Conservation (phyloP, 2,329 filamentous ascomycete species). For the Colletotrichum sp. region DNA sequence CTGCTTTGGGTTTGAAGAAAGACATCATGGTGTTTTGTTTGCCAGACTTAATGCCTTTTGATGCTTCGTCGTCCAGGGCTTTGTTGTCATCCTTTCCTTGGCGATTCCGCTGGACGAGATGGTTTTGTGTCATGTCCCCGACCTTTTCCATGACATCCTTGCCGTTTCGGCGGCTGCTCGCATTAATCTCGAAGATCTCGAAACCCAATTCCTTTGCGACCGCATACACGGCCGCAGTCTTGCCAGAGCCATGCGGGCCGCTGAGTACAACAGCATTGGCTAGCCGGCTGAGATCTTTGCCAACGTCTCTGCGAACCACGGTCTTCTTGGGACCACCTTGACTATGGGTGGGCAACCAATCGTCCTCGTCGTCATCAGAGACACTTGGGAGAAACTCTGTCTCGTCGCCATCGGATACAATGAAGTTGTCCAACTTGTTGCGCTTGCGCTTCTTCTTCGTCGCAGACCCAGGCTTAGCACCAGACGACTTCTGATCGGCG, state of each 20-base stretch:
- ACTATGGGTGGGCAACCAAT: slow-evolving; percentile 36
- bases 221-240: slow-evolving; percentile 90
- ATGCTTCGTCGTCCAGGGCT: slow-evolving; percentile 48
- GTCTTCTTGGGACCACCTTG: slow-evolving; percentile 53
- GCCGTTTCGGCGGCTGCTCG: slow-evolving; percentile 81
- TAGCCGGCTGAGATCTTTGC: slow-evolving; percentile 52
- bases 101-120: slow-evolving; percentile 70
- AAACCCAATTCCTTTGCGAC: slow-evolving; percentile 91
- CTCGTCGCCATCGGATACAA: slow-evolving; percentile 81
- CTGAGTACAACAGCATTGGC: slow-evolving; percentile 86
- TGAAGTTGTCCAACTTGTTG: slow-evolving; percentile 79
- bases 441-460: slow-evolving; percentile 70
- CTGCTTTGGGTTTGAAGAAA: slow-evolving; percentile 72
- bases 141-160: slow-evolving; percentile 91
- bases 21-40: slow-evolving; percentile 80
- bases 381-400: slow-evolving; percentile 71
- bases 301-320: slow-evolving; percentile 52
- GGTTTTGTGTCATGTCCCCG: slow-evolving; percentile 96
- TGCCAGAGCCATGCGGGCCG: slow-evolving; percentile 88
- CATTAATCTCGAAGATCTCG: slow-evolving; percentile 93
- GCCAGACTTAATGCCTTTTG: slow-evolving; percentile 65
- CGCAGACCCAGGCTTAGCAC: slow-evolving; percentile 27
- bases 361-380: slow-evolving; percentile 60
- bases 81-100: slow-evolving; percentile 33
- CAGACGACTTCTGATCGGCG: slow-evolving; percentile 29